Evolutionary conservation across 176 grass and related monocot species (phyloP).

Genomic region (Saccharum officinarum): DNA sequence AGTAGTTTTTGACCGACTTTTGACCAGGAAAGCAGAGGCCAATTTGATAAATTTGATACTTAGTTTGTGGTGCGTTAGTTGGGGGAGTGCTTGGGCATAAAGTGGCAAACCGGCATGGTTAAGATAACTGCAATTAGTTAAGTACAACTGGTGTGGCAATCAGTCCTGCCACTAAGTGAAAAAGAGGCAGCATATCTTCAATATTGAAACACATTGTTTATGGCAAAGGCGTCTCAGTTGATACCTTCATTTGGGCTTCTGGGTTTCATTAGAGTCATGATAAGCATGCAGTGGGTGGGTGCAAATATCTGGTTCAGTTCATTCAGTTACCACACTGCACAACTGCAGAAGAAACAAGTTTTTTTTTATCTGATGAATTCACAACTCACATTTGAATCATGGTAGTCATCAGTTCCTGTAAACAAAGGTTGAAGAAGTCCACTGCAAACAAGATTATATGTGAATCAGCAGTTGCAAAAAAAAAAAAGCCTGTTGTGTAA

Average conservation of each 20-base stretch:
- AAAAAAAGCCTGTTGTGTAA: background rate
- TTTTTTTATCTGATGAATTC: background rate
- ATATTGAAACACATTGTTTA: slow-evolving; percentile 39
- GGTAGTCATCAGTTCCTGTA: background rate
- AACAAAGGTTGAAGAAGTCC: background rate
- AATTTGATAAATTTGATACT: slow-evolving; percentile 29
- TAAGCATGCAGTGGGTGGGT: slow-evolving; percentile 18
- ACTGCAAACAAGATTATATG: background rate
- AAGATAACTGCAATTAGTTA: slow-evolving; percentile 43
- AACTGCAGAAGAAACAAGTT: background rate
- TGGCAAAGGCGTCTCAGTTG: slow-evolving; percentile 38
- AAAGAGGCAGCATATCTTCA: slow-evolving; percentile 51
- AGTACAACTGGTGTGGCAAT: slow-evolving; percentile 50
- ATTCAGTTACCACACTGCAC: background rate
- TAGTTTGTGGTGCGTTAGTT: slow-evolving; percentile 29
- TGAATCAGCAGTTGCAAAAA: background rate
- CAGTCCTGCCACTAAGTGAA: slow-evolving; percentile 56
- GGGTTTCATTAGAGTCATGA: slow-evolving; percentile 14
- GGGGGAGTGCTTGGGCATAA: slow-evolving; percentile 42
- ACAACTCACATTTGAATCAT: background rate
- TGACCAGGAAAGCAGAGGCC: slow-evolving; percentile 34
- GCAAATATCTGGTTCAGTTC: slow-evolving; percentile 3
- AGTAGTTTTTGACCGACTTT: slow-evolving; percentile 25
- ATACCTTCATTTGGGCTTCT: slow-evolving; percentile 1
- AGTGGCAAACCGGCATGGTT: slow-evolving; percentile 35